A percentile compares a stretch with the other conserved stretches of the same genome.
Evolutionary conservation across 192 early-diverging fungal genomes (phyloP).

Genomic region (Backusella morwellensis): DNA sequence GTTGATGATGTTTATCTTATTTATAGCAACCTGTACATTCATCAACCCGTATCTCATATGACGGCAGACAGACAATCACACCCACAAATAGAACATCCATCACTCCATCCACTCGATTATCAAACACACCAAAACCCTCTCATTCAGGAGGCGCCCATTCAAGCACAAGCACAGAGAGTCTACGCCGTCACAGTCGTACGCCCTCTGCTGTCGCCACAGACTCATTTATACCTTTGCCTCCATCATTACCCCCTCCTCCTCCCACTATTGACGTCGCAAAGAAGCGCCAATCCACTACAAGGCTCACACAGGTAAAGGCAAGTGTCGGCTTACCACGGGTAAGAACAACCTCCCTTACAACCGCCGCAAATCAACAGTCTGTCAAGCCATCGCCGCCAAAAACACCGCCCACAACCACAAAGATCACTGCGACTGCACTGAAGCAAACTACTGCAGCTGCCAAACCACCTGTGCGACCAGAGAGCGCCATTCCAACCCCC

Average conservation of each 20-base stretch:
- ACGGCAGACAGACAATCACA: background rate
- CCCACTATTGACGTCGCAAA: background rate
- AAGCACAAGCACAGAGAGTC: background rate
- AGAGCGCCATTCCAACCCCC: background rate
- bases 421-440: background rate
- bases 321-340: conserved; percentile 16
- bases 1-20: background rate
- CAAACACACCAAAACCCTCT: background rate
- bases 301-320: conserved; percentile 8
- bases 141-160: background rate
- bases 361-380: background rate
- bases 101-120: background rate
- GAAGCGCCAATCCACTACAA: conserved; percentile 8
- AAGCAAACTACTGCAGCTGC: background rate
- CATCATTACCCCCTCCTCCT: background rate
- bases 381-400: background rate
- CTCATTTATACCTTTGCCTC: background rate
- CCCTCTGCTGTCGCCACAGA: background rate
- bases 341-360: conserved; percentile 12
- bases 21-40: conserved; percentile 4
- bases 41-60: conserved; percentile 11
- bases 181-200: background rate
- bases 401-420: background rate
- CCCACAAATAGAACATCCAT: background rate
- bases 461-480: background rate